Conservation (phyloP, 2,329 filamentous ascomycete genomes). For the Eurotiales sp. region DNA sequence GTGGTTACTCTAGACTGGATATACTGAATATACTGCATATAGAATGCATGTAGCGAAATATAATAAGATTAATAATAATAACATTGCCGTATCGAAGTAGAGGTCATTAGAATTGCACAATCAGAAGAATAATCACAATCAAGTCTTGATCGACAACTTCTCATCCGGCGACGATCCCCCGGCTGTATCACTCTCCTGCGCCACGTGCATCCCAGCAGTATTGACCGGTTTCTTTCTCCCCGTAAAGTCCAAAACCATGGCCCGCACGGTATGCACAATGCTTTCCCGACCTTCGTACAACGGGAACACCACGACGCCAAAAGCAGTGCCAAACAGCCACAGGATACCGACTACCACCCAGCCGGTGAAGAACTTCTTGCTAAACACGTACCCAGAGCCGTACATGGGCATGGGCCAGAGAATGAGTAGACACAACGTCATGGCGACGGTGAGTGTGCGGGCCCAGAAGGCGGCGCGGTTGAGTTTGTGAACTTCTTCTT, state of each 20-base stretch:
- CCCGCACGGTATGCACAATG: slow-evolving; percentile 57
- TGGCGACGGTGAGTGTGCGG: slow-evolving; percentile 54
- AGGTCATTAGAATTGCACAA: neutral
- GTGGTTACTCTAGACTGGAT: too few species aligned
- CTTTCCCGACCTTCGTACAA: slow-evolving; percentile 73
- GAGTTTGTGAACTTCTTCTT: slow-evolving; percentile 44
- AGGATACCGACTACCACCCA: slow-evolving; percentile 75
- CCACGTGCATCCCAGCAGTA: slow-evolving; percentile 19
- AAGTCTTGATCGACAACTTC: slow-evolving; percentile 31
- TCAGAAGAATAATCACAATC: too few species aligned
- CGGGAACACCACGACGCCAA: slow-evolving; percentile 76
- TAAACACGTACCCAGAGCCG: slow-evolving; percentile 75
- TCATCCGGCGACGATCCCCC: slow-evolving; percentile 42
- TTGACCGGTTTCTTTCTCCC: slow-evolving; percentile 32
- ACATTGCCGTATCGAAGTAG: neutral
- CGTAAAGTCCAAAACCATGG: slow-evolving; percentile 59
- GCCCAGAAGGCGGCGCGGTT: slow-evolving; percentile 54
- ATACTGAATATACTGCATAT: too few species aligned
- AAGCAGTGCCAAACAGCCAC: slow-evolving; percentile 71
- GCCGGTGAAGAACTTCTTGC: slow-evolving; percentile 75
- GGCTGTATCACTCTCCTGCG: slow-evolving; percentile 35
- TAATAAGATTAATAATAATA: too few species aligned
- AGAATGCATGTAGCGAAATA: too few species aligned
- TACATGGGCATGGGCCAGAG: slow-evolving; percentile 95
- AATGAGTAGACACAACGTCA: slow-evolving; percentile 69